Percentiles rank a stretch among this genome's conserved stretches.
Evolutionary conservation across 768 basidiomycete genomes (phyloP).

Genomic region (Auricularia sp.): DNA sequence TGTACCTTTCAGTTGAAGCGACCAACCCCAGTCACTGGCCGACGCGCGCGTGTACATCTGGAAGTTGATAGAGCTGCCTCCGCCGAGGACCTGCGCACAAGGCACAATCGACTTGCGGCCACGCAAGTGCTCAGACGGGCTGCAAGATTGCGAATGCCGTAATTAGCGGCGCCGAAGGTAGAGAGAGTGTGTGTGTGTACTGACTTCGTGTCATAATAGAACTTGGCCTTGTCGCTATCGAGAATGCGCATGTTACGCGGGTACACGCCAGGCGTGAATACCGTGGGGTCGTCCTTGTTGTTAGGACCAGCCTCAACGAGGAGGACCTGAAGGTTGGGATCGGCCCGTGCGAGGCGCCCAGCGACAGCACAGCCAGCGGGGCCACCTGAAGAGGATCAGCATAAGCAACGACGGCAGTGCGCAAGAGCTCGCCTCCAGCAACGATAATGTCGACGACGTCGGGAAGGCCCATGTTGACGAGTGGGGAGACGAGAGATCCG

Average conservation of each 20-base stretch:
- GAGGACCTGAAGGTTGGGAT: constrained; percentile 65
- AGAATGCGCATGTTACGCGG: neutral
- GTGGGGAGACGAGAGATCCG: neutral
- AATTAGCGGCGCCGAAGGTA: neutral
- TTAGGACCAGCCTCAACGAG: constrained; percentile 69
- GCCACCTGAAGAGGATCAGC: neutral
- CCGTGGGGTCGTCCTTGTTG: constrained; percentile 67
- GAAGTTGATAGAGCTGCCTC: constrained; percentile 57
- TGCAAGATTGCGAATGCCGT: neutral
- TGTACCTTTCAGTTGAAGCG: no score
- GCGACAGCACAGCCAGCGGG: constrained; percentile 51
- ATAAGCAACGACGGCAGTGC: neutral
- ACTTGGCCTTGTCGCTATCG: constrained; percentile 66
- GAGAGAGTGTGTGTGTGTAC: neutral
- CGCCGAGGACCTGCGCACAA: constrained; percentile 48
- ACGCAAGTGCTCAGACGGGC: constrained; percentile 40
- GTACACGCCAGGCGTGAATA: constrained; percentile 37
- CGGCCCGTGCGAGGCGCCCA: constrained; percentile 59
- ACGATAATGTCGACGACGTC: neutral
- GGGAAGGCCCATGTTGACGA: neutral
- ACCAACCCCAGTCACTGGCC: constrained; percentile 57
- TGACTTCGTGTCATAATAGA: constrained; percentile 52
- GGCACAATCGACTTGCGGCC: constrained; percentile 60
- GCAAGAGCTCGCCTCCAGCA: neutral
- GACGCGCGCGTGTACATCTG: constrained; percentile 70